Evolutionary conservation across 441 rosid species (phyloP).

Genomic region (Arabidopsis lyrata): DNA sequence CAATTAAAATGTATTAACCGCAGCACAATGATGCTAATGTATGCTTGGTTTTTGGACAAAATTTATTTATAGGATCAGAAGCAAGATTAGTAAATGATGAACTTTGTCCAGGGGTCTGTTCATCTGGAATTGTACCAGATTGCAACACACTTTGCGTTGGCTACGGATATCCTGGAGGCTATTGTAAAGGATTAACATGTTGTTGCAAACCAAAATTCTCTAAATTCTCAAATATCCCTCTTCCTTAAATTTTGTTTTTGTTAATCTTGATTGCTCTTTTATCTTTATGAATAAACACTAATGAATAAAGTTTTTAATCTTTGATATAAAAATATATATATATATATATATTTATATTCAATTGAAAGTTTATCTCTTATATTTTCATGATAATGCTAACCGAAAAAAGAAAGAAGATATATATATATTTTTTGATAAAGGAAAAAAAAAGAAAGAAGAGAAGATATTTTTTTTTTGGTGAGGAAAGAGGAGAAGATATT

Average conservation of each 20-base stretch:
- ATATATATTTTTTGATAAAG: too few relatives aligned
- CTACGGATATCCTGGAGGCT: not conserved
- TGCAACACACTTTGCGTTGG: conserved; percentile 6
- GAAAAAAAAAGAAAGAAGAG: too few relatives aligned
- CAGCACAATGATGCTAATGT: not conserved
- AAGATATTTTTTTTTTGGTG: too few relatives aligned
- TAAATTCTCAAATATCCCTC: not conserved
- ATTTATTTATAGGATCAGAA: not conserved
- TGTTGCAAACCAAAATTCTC: conserved; percentile 21
- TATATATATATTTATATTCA: not conserved
- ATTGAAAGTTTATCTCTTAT: not conserved
- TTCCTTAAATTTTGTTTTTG: not conserved
- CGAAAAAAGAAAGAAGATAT: not conserved
- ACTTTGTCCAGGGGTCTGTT: conserved; percentile 12
- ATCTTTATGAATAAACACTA: not conserved
- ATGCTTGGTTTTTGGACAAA: not conserved
- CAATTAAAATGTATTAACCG: not conserved
- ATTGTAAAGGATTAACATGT: conserved; percentile 23
- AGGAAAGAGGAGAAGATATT: too few relatives aligned
- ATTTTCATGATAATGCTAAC: not conserved
- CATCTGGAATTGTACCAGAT: conserved; percentile 28
- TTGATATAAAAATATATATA: not conserved
- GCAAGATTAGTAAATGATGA: conserved; percentile 4
- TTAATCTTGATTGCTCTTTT: not conserved
- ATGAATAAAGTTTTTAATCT: not conserved